phyloP scores from a whole-genome alignment of 306 rosid genomes.

The Trifolium dubium region DNA sequence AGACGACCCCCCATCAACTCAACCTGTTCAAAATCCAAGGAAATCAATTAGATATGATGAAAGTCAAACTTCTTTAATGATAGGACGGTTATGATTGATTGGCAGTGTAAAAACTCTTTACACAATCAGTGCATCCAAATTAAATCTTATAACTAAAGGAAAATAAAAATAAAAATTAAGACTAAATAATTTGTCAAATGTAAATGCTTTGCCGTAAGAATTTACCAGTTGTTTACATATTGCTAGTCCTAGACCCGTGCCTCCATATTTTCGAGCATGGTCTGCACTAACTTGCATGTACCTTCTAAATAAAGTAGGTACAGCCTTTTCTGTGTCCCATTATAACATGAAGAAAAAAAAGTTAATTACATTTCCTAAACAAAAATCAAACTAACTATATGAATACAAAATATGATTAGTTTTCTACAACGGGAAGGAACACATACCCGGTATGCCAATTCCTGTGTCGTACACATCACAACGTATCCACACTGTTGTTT shows the following conservation, averaged over 20 bases:
- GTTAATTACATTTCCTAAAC: constrained; percentile 11
- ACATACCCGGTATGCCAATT: constrained; percentile 95
- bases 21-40: constrained; percentile 61
- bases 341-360: not conserved
- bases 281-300: constrained; percentile 99
- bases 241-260: constrained; percentile 95
- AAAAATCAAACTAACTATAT: not conserved
- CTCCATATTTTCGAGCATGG: constrained; percentile 96
- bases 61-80: too few relatives aligned
- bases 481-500: constrained; percentile 83
- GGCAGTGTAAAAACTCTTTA: not conserved
- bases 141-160: not conserved
- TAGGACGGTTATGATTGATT: too few relatives aligned
- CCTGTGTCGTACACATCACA: constrained; percentile 97
- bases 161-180: constrained; percentile 3
- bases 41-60: not conserved
- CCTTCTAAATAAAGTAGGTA: constrained; percentile 79
- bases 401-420: constrained; percentile 9
- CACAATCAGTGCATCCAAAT: not conserved
- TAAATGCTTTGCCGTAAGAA: not conserved
- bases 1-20: constrained; percentile 93
- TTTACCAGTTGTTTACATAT: constrained; percentile 97
- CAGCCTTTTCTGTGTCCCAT: constrained; percentile 77
- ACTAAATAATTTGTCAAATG: not conserved
- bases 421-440: not conserved